Conservation (phyloP, 208 protist species). For the Leishmania guyanensis region DNA sequence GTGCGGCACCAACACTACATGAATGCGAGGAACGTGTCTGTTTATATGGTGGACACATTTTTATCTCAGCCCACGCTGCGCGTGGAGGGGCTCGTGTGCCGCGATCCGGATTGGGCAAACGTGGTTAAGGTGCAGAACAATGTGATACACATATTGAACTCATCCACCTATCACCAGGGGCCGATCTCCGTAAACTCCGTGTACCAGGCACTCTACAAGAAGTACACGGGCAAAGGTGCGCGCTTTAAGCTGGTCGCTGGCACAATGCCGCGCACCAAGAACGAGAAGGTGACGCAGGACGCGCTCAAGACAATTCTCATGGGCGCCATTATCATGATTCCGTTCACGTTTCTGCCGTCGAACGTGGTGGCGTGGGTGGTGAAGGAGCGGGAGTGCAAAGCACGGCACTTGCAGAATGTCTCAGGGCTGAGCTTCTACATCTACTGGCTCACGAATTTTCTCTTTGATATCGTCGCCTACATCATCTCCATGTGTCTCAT, state of each 20-base stretch:
- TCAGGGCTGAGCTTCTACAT: constrained; percentile 65
- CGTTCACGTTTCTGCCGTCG: constrained; percentile 65
- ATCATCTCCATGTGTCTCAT: constrained; percentile 46
- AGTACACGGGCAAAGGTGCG: constrained; percentile 18
- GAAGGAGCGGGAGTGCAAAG: constrained; percentile 78
- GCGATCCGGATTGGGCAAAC: constrained; percentile 24
- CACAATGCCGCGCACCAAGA: constrained; percentile 45
- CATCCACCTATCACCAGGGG: constrained; percentile 36
- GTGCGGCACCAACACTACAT: constrained; percentile 25
- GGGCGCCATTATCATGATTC: constrained; percentile 22
- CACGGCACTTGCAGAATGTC: constrained; percentile 79
- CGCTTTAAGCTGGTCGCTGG: constrained; percentile 21
- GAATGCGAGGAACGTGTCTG: constrained; percentile 24
- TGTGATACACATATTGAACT: constrained; percentile 41
- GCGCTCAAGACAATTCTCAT: constrained; percentile 33
- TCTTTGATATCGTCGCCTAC: constrained; percentile 59
- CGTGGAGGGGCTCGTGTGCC: constrained; percentile 25
- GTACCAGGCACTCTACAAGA: constrained; percentile 30
- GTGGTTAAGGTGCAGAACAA: constrained; percentile 45
- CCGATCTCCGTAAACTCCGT: constrained; percentile 28
- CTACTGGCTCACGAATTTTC: constrained; percentile 71
- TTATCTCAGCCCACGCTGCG: constrained; percentile 17
- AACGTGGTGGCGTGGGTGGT: constrained; percentile 73
- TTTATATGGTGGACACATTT: constrained; percentile 39
- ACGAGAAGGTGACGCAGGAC: constrained; percentile 29